These are phyloP conservation scores for Lactarius vividus DNA, from an alignment of 768 basidiomycete species.

Conservation along the genomic window DNA sequence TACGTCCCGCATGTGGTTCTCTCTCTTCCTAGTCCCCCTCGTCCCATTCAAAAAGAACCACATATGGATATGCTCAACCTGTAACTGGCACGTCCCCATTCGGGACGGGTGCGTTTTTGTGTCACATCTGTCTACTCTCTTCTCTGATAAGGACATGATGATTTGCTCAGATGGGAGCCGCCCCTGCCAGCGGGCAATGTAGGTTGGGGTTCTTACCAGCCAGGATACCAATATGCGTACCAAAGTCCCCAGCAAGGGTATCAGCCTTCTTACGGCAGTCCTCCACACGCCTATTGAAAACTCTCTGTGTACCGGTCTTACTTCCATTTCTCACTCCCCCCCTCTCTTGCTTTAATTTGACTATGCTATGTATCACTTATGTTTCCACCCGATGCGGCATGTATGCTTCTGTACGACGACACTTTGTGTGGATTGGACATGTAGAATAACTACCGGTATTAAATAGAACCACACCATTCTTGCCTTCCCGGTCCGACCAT, in stretches of 20 bases:
- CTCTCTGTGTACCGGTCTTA: not conserved
- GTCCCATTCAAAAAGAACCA: slow-evolving; percentile 60
- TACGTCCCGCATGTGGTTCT: slow-evolving; percentile 70
- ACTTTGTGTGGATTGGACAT: not conserved
- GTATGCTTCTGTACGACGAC: not conserved
- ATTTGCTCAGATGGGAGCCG: slow-evolving; percentile 31
- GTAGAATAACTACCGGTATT: not conserved
- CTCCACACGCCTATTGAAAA: slow-evolving; percentile 12
- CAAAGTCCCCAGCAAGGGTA: slow-evolving; percentile 39
- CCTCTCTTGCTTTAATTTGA: not conserved
- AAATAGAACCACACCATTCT: not conserved
- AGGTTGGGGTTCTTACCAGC: slow-evolving; percentile 22
- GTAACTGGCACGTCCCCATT: slow-evolving; percentile 58
- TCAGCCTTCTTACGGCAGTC: slow-evolving; percentile 23
- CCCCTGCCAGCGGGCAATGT: slow-evolving; percentile 20
- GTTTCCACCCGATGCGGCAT: not conserved
- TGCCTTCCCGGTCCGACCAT: not conserved
- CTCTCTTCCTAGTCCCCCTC: slow-evolving; percentile 71
- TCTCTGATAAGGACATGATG: not conserved
- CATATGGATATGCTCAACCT: slow-evolving; percentile 71
- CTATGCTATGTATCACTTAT: slow-evolving; percentile 5
- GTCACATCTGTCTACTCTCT: not conserved
- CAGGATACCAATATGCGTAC: slow-evolving; percentile 37
- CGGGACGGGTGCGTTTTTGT: slow-evolving; percentile 45
- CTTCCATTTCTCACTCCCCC: slow-evolving; percentile 13